Evolutionary conservation across 164 flowering plant species (phyloP).

Genomic region (grape (Vitis vinifera)): ASM3070453v1 NC_081814.1:6563001-6563500

Average conservation of each 20-base stretch:
- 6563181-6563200: too few relatives aligned
- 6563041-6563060: too few relatives aligned
- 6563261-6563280: not conserved
- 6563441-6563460: constrained; percentile 64
- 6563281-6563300: not conserved
- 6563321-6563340: not conserved
- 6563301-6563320: not conserved
- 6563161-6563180: not conserved
- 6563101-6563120: not conserved
- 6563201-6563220: not conserved
- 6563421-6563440: constrained; percentile 52
- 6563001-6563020: too few relatives aligned
- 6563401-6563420: constrained; percentile 78
- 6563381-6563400: constrained; percentile 96
- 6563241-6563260: not conserved
- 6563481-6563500: constrained; percentile 53
- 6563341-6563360: constrained; percentile 88
- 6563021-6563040: too few relatives aligned
- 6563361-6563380: constrained; percentile 83
- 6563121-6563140: not conserved
- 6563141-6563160: not conserved
- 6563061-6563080: not conserved
- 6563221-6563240: not conserved
- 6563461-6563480: constrained; percentile 71
- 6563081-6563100: not conserved